phyloP scores from a whole-genome alignment of 768 basidiomycete species.

The Lentinula sp. region DNA sequence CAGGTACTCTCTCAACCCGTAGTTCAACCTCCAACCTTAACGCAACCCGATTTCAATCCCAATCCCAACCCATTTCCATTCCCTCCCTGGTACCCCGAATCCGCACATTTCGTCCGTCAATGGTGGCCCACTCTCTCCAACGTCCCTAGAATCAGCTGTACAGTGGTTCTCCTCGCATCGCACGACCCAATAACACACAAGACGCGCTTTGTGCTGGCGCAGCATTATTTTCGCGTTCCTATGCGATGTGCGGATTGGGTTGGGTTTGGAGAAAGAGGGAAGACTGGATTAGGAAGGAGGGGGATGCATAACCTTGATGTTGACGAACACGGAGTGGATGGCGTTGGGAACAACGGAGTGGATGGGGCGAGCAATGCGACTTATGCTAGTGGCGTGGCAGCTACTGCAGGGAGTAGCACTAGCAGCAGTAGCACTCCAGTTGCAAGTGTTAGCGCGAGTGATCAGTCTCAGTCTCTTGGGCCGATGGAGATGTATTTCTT shows the following conservation, averaged over 20 bases:
- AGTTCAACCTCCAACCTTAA: neutral
- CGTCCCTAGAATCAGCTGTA: slow-evolving; percentile 65
- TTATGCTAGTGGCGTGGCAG: neutral
- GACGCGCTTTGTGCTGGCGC: slow-evolving; percentile 60
- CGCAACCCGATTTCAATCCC: neutral
- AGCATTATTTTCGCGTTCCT: slow-evolving; percentile 73
- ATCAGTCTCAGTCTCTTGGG: neutral
- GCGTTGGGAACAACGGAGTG: neutral
- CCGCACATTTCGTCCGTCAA: slow-evolving; percentile 72
- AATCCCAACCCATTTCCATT: slow-evolving; percentile 57
- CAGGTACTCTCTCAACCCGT: neutral
- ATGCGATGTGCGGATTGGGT: slow-evolving; percentile 21
- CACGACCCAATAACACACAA: slow-evolving; percentile 57
- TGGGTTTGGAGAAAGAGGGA: neutral
- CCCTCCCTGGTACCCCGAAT: slow-evolving; percentile 67
- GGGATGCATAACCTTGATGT: neutral
- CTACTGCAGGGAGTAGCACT: neutral
- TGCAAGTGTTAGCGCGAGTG: neutral
- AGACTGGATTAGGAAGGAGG: neutral
- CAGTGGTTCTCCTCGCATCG: slow-evolving; percentile 60
- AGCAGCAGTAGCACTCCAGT: neutral
- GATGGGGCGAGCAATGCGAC: neutral
- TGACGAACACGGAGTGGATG: neutral
- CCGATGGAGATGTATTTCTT: slow-evolving; percentile 5
- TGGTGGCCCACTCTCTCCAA: slow-evolving; percentile 71